Conservation (phyloP, 73 alveolate species). For the Uronychia setigera region DNA sequence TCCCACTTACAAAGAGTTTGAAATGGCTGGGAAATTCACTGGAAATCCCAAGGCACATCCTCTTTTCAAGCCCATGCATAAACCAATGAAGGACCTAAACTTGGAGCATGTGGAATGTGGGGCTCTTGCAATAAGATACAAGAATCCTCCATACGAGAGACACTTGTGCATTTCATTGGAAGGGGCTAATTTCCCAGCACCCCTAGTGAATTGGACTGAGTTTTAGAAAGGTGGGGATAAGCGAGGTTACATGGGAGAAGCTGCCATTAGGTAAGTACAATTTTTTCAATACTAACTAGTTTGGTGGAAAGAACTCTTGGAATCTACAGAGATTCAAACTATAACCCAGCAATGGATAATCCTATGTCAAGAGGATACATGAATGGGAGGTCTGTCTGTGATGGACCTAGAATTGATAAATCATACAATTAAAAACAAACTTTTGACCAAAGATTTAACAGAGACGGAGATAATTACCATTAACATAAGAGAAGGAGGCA, state of each 20-base stretch:
- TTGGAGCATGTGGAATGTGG: background rate
- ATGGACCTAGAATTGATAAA: background rate
- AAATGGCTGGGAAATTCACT: background rate
- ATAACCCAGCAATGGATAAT: background rate
- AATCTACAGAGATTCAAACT: conserved; percentile 4
- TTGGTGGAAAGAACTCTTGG: conserved; percentile 26
- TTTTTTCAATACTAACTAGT: no score
- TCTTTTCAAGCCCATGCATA: background rate
- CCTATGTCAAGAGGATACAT: conserved; percentile 3
- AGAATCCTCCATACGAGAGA: background rate
- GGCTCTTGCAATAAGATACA: background rate
- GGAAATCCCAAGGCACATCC: background rate
- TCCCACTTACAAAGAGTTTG: background rate
- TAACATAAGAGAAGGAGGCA: background rate
- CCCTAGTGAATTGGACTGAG: conserved; percentile 1
- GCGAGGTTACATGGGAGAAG: conserved; percentile 27
- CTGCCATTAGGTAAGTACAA: conserved; percentile 16
- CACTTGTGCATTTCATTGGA: conserved; percentile 10
- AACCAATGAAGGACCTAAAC: conserved; percentile 7
- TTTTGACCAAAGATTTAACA: background rate
- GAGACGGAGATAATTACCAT: background rate
- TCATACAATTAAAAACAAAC: background rate
- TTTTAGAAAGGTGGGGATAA: conserved; percentile 25
- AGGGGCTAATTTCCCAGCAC: conserved; percentile 12
- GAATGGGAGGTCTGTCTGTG: background rate